Percentiles rank a stretch among this genome's conserved stretches.
These are phyloP conservation scores for Apiotrichum montevideense DNA, from an alignment of 1,284 basidiomycete species.

Conservation along the genomic window DNA sequence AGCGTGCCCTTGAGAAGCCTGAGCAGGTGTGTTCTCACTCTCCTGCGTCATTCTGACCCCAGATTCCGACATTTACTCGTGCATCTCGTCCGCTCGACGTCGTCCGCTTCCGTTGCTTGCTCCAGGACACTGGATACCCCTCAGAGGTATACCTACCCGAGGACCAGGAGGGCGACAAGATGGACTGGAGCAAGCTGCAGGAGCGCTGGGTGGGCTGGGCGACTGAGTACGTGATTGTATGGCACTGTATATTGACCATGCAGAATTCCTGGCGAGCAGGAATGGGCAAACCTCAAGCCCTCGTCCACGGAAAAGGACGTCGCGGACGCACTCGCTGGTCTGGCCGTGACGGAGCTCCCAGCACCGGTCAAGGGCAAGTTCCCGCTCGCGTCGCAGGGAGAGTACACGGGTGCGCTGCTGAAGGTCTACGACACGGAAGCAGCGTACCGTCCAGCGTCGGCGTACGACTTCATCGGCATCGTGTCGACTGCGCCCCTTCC, in stretches of 20 bases:
- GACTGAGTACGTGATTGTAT: slow-evolving; percentile 33
- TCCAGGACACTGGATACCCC: slow-evolving; percentile 47
- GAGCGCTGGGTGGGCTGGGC: slow-evolving; percentile 47
- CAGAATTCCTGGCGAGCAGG: slow-evolving; percentile 39
- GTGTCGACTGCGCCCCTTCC: slow-evolving; percentile 37
- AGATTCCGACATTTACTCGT: slow-evolving; percentile 28
- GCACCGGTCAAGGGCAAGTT: slow-evolving; percentile 30
- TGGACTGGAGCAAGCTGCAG: slow-evolving; percentile 34
- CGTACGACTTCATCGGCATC: slow-evolving; percentile 37
- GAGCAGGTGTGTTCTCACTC: slow-evolving; percentile 9
- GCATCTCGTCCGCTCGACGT: slow-evolving; percentile 28
- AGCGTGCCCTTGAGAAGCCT: slow-evolving; percentile 10
- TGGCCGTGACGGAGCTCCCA: slow-evolving; percentile 11
- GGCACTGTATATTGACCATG: neutral
- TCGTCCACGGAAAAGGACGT: neutral
- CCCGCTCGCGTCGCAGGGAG: slow-evolving; percentile 23
- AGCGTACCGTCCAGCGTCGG: slow-evolving; percentile 36
- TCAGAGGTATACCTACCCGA: slow-evolving; percentile 43
- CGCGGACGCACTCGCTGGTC: neutral
- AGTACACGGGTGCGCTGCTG: slow-evolving; percentile 38
- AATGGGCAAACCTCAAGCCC: slow-evolving; percentile 19
- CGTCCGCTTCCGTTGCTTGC: slow-evolving; percentile 40
- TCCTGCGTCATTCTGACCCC: neutral
- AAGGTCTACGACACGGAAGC: slow-evolving; percentile 43
- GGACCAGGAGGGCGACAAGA: neutral